Base-by-base conservation (phyloP, 306 rosid species). In the Quercus gilva region DNA sequence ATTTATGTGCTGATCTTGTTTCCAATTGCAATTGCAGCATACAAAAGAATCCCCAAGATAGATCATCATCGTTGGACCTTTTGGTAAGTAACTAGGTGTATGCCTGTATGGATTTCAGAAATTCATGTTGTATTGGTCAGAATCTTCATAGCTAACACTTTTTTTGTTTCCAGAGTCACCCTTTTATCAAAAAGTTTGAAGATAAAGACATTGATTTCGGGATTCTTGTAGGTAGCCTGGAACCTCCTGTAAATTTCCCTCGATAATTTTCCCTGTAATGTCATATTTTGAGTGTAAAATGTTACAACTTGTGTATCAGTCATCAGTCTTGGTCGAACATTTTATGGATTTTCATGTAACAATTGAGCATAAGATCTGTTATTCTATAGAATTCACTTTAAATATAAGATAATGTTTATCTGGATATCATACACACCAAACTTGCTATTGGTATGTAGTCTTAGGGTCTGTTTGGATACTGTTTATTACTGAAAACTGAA, bases 161-260 rank as follows among this genome's bases (percentile, higher is more conserved):
- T 31, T 70, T 81, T 60, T 75, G 64, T 21, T 86, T 86, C 60
- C 92, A 96, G 99, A 79, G 43, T 74, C 99, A 96, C 81, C 96
- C 99, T 43, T 96, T 96, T 85, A 96, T 96, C 73, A 93, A 96
- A 80, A 96, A 96, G 91, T 96, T 95, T 35, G 99, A 95, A 86
- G 92, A 93, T 84, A 90, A 90, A 87, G 99, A 96, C 82, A 89
- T 96, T 29, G 98, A 96, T 80, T 92, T 93, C 12, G 99, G 87
- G 79, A 96, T 90, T 78, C 90, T 93, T 78, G 97, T 96, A 10
- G 91, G 94, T 61, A 88, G 94, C 87, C 81, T 96, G 94, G 98
- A 96, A 76, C 89, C 99, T 67, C 99, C 99, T 55, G 89, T 93
- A 84, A 91, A 88, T 85, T 93, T 93, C 85, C 75, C 96, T 11